A percentile compares a stretch with the other conserved stretches of the same genome.
Evolutionary conservation across 805 yeast species (phyloP).

Genomic region (Komagataella pastoris): DNA sequence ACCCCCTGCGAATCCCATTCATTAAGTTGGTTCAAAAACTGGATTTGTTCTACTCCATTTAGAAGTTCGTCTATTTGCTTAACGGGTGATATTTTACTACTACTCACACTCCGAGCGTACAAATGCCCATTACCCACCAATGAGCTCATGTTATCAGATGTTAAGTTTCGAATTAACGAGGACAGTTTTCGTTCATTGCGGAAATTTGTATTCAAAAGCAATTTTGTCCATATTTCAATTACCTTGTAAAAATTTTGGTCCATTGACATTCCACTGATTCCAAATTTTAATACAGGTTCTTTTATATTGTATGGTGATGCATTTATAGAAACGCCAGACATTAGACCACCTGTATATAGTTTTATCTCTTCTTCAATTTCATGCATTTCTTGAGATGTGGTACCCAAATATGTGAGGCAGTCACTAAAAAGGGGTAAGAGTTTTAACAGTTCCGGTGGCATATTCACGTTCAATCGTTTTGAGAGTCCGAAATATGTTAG

Average conservation of each 20-base stretch:
- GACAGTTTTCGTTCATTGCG: slow-evolving; percentile 52
- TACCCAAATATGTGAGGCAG: slow-evolving; percentile 82
- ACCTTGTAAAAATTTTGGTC: slow-evolving; percentile 48
- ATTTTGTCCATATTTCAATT: slow-evolving; percentile 52
- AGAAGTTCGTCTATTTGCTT: slow-evolving; percentile 50
- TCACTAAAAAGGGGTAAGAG: slow-evolving; percentile 68
- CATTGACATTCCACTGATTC: slow-evolving; percentile 56
- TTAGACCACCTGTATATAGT: slow-evolving; percentile 73
- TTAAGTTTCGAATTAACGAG: slow-evolving; percentile 58
- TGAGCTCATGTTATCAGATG: slow-evolving; percentile 63
- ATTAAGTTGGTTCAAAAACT: slow-evolving; percentile 50
- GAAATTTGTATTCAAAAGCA: slow-evolving; percentile 61
- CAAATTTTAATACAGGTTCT: slow-evolving; percentile 37
- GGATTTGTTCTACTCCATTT: slow-evolving; percentile 67
- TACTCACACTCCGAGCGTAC: slow-evolving; percentile 59
- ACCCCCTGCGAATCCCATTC: slow-evolving; percentile 33
- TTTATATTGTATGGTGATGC: slow-evolving; percentile 37
- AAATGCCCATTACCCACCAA: slow-evolving; percentile 85
- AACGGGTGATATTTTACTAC: slow-evolving; percentile 46
- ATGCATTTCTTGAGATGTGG: slow-evolving; percentile 53
- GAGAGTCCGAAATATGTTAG: slow-evolving; percentile 64
- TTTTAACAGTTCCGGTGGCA: slow-evolving; percentile 53
- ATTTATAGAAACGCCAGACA: slow-evolving; percentile 43
- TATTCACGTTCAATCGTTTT: slow-evolving; percentile 34
- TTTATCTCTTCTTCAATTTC: slow-evolving; percentile 79